phyloP scores from a whole-genome alignment of 176 grass and related monocot species.

The Microstegium vimineum region DNA sequence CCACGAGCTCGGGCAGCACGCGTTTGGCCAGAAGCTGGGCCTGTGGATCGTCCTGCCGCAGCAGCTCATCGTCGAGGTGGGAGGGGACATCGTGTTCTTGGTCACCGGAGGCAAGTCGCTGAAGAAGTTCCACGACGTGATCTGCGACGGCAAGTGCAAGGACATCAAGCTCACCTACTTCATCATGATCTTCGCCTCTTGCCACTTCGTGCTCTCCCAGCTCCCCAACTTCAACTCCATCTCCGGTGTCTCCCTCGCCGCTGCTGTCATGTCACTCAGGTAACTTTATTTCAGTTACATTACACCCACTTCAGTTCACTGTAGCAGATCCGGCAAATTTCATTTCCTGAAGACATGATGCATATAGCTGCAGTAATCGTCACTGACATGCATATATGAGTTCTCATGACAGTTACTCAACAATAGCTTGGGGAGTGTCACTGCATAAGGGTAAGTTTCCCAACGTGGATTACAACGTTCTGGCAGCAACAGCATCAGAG shows the following conservation, averaged over 20 bases:
- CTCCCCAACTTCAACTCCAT: constrained; percentile 95
- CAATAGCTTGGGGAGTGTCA: constrained; percentile 77
- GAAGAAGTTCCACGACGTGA: constrained; percentile 71
- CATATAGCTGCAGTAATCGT: background rate
- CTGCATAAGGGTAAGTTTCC: constrained; percentile 48
- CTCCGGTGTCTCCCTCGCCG: constrained; percentile 77
- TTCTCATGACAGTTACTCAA: constrained; percentile 54
- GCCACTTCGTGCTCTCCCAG: constrained; percentile 75
- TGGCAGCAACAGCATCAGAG: constrained; percentile 26
- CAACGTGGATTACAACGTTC: constrained; percentile 49
- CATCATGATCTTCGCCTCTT: constrained; percentile 85
- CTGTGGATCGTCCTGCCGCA: constrained; percentile 84
- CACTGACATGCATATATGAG: background rate
- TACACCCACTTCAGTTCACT: background rate
- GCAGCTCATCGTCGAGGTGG: constrained; percentile 74
- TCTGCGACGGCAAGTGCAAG: constrained; percentile 60
- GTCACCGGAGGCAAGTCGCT: constrained; percentile 81
- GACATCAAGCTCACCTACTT: constrained; percentile 75
- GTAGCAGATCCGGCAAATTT: background rate
- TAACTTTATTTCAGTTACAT: background rate
- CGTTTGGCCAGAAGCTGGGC: constrained; percentile 67
- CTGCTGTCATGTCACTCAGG: constrained; percentile 92
- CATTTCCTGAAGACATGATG: background rate
- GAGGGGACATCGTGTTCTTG: constrained; percentile 86
- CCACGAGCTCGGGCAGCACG: constrained; percentile 86